Percentiles rank a stretch among this genome's conserved stretches.
Conservation (phyloP, 73 alveolate species). For the Paramecium primaurelia region DNA sequence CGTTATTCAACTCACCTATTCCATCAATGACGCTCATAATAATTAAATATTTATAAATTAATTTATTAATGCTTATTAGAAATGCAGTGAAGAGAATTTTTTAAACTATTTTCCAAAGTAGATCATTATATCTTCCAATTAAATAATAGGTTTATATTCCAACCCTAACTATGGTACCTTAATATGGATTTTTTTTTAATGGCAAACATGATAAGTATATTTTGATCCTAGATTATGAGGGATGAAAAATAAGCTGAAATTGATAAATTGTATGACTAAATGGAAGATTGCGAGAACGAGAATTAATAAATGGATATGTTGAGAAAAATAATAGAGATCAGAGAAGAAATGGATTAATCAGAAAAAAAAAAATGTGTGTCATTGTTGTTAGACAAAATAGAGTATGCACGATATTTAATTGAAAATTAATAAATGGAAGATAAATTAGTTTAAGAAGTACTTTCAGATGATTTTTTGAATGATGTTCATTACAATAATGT, state of each 20-base stretch:
- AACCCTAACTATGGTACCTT: neutral
- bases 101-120: neutral
- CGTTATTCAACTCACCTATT: neutral
- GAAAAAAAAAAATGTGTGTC: neutral
- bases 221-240: neutral
- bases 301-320: neutral
- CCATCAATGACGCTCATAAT: neutral
- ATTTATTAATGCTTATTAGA: neutral
- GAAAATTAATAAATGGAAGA: neutral
- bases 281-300: neutral
- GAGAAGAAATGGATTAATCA: constrained; percentile 16
- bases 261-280: neutral
- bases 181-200: neutral
- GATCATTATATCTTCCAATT: neutral
- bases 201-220: neutral
- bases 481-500: neutral
- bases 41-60: neutral
- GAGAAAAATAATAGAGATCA: neutral
- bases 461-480: neutral
- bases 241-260: neutral
- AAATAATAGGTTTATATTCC: neutral
- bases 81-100: neutral
- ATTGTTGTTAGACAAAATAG: neutral
- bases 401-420: neutral
- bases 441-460: neutral